Evolutionary conservation across 805 yeast species (phyloP).

Genomic region (Wickerhamiella spandovensis): DNA sequence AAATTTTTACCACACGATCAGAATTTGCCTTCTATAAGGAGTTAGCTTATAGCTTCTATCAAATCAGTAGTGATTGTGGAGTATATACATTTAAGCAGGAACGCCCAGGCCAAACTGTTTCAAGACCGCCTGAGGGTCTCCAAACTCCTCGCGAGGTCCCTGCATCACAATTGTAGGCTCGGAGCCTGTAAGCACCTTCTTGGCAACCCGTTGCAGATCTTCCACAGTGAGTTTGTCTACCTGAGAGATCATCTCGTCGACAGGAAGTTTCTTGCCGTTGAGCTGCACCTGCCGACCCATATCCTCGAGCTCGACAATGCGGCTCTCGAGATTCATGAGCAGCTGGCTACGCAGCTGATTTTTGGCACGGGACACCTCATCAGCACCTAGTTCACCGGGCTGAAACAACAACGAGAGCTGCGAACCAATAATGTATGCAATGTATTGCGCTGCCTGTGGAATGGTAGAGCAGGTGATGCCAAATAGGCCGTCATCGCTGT

Average conservation of each 20-base stretch:
- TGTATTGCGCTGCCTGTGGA: slow-evolving; percentile 73
- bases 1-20: background rate
- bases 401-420: slow-evolving; percentile 43
- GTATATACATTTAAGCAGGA: background rate
- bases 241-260: slow-evolving; percentile 66
- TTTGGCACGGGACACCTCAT: slow-evolving; percentile 79
- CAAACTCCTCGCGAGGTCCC: slow-evolving; percentile 75
- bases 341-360: slow-evolving; percentile 79
- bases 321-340: slow-evolving; percentile 85
- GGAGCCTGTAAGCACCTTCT: slow-evolving; percentile 61
- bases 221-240: slow-evolving; percentile 53
- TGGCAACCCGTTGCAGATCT: slow-evolving; percentile 65
- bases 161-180: slow-evolving; percentile 80
- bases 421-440: slow-evolving; percentile 63
- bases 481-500: slow-evolving; percentile 79
- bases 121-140: slow-evolving; percentile 60
- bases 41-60: too few relatives aligned
- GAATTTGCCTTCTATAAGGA: too few relatives aligned
- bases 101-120: slow-evolving; percentile 67
- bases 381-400: slow-evolving; percentile 47
- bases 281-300: slow-evolving; percentile 88
- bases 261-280: slow-evolving; percentile 60
- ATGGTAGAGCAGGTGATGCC: slow-evolving; percentile 77
- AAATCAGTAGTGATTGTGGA: too few relatives aligned
- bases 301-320: slow-evolving; percentile 88